phyloP scores from a whole-genome alignment of 2,329 filamentous ascomycete genomes.

The Claviceps sp. region DNA sequence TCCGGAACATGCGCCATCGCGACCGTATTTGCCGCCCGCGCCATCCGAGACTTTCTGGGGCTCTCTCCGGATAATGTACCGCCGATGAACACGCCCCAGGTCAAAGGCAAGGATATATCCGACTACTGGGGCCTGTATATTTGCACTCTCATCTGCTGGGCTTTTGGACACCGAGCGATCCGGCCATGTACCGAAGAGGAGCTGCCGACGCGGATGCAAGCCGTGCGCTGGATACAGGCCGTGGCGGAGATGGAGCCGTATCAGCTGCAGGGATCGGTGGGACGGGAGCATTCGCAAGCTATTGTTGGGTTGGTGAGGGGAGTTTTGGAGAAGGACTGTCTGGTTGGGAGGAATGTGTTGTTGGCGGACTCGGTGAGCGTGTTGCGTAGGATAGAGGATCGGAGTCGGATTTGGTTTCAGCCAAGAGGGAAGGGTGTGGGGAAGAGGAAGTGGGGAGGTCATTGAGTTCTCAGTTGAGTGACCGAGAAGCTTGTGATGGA shows the following conservation, averaged over 20 bases:
- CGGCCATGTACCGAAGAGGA: slow-evolving; percentile 8
- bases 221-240: slow-evolving; percentile 24
- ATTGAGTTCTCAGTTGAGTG: too few species aligned
- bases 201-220: slow-evolving; percentile 14
- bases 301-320: slow-evolving; percentile 36
- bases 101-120: slow-evolving; percentile 25
- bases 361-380: slow-evolving; percentile 41
- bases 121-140: slow-evolving; percentile 44
- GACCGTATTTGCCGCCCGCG: slow-evolving; percentile 36
- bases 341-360: slow-evolving; percentile 34
- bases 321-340: slow-evolving; percentile 34
- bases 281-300: slow-evolving; percentile 25
- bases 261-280: slow-evolving; percentile 24
- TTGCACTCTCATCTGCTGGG: slow-evolving; percentile 47
- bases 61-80: slow-evolving; percentile 1
- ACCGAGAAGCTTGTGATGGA: too few species aligned
- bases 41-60: slow-evolving; percentile 32
- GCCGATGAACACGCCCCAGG: slow-evolving; percentile 1
- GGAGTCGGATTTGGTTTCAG: slow-evolving; percentile 22
- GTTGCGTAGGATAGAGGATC: slow-evolving; percentile 36
- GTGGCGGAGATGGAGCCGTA: slow-evolving; percentile 27
- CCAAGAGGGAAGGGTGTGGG: not conserved
- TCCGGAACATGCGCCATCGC: slow-evolving; percentile 33
- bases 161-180: slow-evolving; percentile 28
- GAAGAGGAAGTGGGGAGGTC: not conserved